Evolutionary conservation across 495 filamentous ascomycete species (phyloP), one percentile per base, ranked within the genome.

Genomic region (Peziza echinospora): DNA sequence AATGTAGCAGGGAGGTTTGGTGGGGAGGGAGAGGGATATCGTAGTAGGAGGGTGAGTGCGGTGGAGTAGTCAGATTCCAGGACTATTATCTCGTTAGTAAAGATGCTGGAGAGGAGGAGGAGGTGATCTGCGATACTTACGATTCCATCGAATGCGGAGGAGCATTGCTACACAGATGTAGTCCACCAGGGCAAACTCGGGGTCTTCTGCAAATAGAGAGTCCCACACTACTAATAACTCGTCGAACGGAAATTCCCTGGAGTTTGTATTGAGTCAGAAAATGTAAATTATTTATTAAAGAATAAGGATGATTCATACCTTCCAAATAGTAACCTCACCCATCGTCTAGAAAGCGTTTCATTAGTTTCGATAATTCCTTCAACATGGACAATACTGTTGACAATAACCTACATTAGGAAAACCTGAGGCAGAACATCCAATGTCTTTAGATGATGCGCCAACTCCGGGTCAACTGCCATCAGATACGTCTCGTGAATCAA

Each of bases 361-460:
- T 6, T n/a, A 25, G 47, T 55, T n/a, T n/a, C n/a, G n/a, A n/a
- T 17, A 37, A 17, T 45, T 51, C 55, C 44, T 50, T 48, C 21
- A 44, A 19, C 19, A 8, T 28, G 34, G 13, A 5, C 16, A 37
- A 37, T 37, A 2, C 0, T 37, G 19, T n/a, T n/a, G n/a, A 11
- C 48, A 8, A 6, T n/a, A 7, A 65, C 75, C 64, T 61, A 87
- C 80, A 94, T 92, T 25, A 97, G 63, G 59, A 96, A 99, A 41
- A 99, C 80, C 51, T 99, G 89, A 2, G 89, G 91, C n/a, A 96
- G 62, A 50, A 99, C 76, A 43, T 94, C 86, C 28, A 93, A 77
- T 42, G 75, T 72, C 46, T 75, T 77, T 22, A 99, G 65, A 57
- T 93, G 87, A 30, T 71, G 70, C 5, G 84, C 81, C 26, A 99